phyloP scores from a whole-genome alignment of 306 rosid species.

The Abrus pulchellus region DNA sequence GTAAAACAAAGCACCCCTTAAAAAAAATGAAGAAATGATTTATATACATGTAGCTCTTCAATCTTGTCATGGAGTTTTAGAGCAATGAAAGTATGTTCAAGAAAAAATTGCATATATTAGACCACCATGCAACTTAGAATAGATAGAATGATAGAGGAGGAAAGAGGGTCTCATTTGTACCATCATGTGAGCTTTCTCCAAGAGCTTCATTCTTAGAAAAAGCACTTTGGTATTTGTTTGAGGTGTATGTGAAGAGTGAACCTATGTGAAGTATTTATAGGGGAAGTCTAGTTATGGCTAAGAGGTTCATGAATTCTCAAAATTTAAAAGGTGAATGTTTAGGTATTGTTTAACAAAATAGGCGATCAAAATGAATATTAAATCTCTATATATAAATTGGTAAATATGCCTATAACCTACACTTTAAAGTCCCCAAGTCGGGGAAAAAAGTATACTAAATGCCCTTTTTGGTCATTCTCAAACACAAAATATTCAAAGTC shows the following conservation, averaged over 20 bases:
- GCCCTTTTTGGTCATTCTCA: conserved; percentile 8
- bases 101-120: neutral
- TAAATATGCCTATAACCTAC: conserved; percentile 10
- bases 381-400: conserved; percentile 21
- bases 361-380: conserved; percentile 7
- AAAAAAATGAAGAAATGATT: neutral
- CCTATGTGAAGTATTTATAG: conserved; percentile 49
- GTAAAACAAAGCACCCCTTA: conserved; percentile 24
- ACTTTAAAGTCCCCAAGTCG: neutral
- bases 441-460: neutral
- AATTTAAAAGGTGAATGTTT: conserved; percentile 16
- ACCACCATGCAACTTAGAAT: conserved; percentile 10
- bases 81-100: neutral
- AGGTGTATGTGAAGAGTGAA: conserved; percentile 36
- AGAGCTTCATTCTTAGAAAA: conserved; percentile 50
- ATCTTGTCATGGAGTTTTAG: neutral
- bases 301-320: conserved; percentile 25
- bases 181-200: conserved; percentile 50
- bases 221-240: conserved; percentile 46
- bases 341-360: conserved; percentile 27
- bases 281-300: conserved; percentile 28
- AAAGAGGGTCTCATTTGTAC: conserved; percentile 39
- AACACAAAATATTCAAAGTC: neutral
- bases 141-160: conserved; percentile 27
- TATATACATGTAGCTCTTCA: neutral